Evolutionary conservation across 495 filamentous ascomycete species (phyloP), one percentile per base, ranked within the genome.

Genomic region (Cercophora sp.): DNA sequence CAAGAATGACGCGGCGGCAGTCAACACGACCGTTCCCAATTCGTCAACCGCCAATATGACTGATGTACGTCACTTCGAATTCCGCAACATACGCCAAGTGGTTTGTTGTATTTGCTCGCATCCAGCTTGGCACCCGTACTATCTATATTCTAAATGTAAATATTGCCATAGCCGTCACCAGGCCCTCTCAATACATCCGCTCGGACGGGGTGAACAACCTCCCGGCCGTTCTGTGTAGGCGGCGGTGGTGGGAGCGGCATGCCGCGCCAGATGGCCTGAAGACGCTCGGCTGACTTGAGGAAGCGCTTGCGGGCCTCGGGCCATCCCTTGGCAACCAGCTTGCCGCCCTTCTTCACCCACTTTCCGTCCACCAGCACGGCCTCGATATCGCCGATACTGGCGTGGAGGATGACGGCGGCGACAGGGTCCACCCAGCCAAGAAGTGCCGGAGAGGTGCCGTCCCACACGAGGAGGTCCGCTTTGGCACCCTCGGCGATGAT

Each of bases 391-490:
- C 71, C 74, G 3, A 74, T 66, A 39, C 65, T 73, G 1, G 71
- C 67, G 43, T 79, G 77, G 40, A 81, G 59, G 2, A 81, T 67
- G 13, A 81, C 64, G 0, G 78, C 78, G 5, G 77, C 74, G 20
- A 81, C 71, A 9, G 78, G 74, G 53, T 80, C 77, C n/a, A 42
- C 54, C 70, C 73, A 75, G 0, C 75, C 75, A 1, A 79, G 59
- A 70, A 81, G 62, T 3, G 58, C 56, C 2, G 77, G 76, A 0
- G 70, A 57, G 0, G 58, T 66, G 4, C 73, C 75, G 47, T 77
- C 63, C 60, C 75, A 79, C 20, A 79, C 64, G 10, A 75, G 66
- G 10, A 80, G 43, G 44, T 80, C 76, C 1, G 76, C 76, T 44
- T 72, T 72, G 3, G 72, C 70, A 8, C 75, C 76, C 3, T 61